Evolutionary conservation across 2,329 filamentous ascomycete genomes (phyloP).

Genomic region (Didymella pinodella): DNA sequence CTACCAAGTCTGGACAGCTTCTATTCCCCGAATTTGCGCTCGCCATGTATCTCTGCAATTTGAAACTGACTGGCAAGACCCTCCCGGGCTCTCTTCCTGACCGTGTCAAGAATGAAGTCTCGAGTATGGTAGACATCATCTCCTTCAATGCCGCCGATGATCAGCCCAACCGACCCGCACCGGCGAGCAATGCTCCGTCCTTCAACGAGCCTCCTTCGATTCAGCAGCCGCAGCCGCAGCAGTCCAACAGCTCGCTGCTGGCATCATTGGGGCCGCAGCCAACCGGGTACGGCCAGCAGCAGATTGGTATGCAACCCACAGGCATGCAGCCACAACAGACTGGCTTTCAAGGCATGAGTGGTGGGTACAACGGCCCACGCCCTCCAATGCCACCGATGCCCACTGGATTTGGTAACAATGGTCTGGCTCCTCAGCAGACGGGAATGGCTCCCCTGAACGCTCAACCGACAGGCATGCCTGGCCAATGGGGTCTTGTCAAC

Average conservation of each 20-base stretch:
- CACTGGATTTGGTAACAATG: constrained; percentile 53
- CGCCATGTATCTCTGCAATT: constrained; percentile 97
- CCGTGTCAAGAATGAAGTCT: constrained; percentile 92
- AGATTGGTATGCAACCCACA: constrained; percentile 52
- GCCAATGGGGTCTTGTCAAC: constrained; percentile 99
- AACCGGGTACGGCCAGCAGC: constrained; percentile 67
- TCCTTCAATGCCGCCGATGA: constrained; percentile 91
- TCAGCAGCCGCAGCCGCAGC: constrained; percentile 65
- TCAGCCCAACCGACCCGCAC: constrained; percentile 57
- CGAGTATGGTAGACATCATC: constrained; percentile 99
- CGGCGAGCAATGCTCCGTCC: constrained; percentile 72
- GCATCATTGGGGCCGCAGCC: constrained; percentile 63
- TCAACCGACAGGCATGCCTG: constrained; percentile 92
- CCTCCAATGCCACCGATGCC: constrained; percentile 87
- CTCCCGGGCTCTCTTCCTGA: constrained; percentile 80
- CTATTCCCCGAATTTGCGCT: constrained; percentile 98
- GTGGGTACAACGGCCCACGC: constrained; percentile 80
- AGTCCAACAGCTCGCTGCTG: constrained; percentile 71
- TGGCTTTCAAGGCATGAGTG: constrained; percentile 73
- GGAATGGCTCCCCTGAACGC: constrained; percentile 76
- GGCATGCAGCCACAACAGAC: constrained; percentile 57
- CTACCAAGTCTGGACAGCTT: constrained; percentile 93
- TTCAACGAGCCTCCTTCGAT: constrained; percentile 68
- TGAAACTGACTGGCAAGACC: constrained; percentile 86
- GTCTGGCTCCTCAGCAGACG: constrained; percentile 67